phyloP scores from a whole-genome alignment of 805 yeast genomes.

The Citeromyces nyonsensis region DNA sequence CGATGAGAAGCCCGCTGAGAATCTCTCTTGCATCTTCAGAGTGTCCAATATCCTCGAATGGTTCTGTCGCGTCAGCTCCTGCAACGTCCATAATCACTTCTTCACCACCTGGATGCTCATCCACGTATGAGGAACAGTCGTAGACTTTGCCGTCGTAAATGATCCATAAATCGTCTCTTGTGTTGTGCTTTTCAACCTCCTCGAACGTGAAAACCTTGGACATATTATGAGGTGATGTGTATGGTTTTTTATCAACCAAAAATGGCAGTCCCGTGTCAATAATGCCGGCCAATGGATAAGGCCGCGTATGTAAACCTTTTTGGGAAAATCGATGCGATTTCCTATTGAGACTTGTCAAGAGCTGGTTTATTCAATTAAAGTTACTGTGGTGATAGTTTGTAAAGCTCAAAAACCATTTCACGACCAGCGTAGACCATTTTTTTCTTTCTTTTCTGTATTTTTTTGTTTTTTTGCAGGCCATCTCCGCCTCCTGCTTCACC shows the following conservation, averaged over 20 bases:
- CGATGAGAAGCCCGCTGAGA: conserved; percentile 53
- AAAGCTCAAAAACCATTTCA: too few species aligned
- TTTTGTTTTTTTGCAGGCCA: too few species aligned
- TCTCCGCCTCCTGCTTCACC: too few species aligned
- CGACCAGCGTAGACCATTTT: too few species aligned
- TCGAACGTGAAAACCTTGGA: conserved; percentile 41
- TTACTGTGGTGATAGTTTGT: too few species aligned
- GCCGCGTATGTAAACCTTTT: too few species aligned
- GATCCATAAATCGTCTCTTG: conserved; percentile 76
- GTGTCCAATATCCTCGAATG: conserved; percentile 86
- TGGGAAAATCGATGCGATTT: too few species aligned
- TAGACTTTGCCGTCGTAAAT: conserved; percentile 69
- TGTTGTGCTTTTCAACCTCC: conserved; percentile 59
- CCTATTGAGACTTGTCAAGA: too few species aligned
- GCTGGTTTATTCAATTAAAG: too few species aligned
- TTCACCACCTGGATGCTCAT: conserved; percentile 65
- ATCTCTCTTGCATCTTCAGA: conserved; percentile 88
- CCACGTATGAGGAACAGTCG: conserved; percentile 54
- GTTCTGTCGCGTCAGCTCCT: conserved; percentile 60
- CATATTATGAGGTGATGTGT: conserved; percentile 12
- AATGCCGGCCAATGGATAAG: too few species aligned
- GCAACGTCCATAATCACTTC: conserved; percentile 70
- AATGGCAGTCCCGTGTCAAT: not conserved
- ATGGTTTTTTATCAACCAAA: too few species aligned
- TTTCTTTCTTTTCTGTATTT: too few species aligned